A percentile compares a stretch with the other conserved stretches of the same genome.
Conservation (phyloP, 805 yeast genomes). For the Starmera quercuum region DNA sequence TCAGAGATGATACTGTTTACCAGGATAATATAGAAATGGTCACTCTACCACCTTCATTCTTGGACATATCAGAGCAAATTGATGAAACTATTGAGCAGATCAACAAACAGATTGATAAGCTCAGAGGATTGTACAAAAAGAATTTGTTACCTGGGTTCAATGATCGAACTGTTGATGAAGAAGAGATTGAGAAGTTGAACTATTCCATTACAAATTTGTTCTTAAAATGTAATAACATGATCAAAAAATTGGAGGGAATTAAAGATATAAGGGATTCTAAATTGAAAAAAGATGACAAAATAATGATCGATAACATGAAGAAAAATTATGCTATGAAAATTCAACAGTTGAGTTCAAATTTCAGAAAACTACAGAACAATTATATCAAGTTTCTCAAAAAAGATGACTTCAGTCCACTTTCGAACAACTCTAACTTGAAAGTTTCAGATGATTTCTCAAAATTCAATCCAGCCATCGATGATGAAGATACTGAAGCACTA, state of each 20-base stretch:
- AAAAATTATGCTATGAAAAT: constrained; percentile 79
- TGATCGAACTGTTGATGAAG: constrained; percentile 71
- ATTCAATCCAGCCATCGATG: constrained; percentile 22
- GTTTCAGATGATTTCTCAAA: constrained; percentile 8
- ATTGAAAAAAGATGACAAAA: constrained; percentile 38
- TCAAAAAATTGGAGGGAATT: constrained; percentile 54
- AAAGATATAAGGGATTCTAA: constrained; percentile 24
- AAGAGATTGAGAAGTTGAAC: constrained; percentile 71
- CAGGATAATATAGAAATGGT: constrained; percentile 46
- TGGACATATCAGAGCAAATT: constrained; percentile 65
- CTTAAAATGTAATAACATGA: constrained; percentile 69
- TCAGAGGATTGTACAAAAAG: constrained; percentile 69
- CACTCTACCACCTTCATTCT: constrained; percentile 68
- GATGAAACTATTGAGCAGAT: constrained; percentile 54
- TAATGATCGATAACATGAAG: constrained; percentile 72
- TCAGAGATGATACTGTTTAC: constrained; percentile 6
- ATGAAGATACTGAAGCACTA: constrained; percentile 29
- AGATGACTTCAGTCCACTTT: constrained; percentile 56
- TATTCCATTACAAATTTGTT: constrained; percentile 66
- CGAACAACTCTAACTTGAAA: constrained; percentile 15
- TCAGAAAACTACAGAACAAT: constrained; percentile 81
- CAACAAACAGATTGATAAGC: constrained; percentile 44
- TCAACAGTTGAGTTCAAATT: constrained; percentile 69
- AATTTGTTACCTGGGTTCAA: constrained; percentile 82
- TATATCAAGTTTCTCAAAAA: constrained; percentile 79